Evolutionary conservation across 2,329 filamentous ascomycete species (phyloP), one percentile per base, ranked within the genome.

Genomic region (Fusarium nodosum): DNA sequence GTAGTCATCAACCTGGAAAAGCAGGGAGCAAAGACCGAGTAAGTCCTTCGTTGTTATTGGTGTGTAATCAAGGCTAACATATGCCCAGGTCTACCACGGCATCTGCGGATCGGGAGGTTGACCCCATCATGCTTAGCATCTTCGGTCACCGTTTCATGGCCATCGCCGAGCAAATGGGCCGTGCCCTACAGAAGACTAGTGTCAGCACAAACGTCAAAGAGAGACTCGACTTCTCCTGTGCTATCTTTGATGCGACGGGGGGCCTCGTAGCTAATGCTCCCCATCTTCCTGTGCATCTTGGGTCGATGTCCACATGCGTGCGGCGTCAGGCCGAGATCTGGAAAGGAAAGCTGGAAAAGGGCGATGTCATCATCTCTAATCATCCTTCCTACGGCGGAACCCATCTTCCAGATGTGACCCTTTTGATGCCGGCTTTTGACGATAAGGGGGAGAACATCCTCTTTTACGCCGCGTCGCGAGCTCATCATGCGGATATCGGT

Each of bases 81-180:
- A 26, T 11, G 16, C 38, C 31, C 33, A 78, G 76, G 52, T 64
- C 72, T 16, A 51, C 68, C 11, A 66, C 70, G 44, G 58, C 60
- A 20, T 68, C 65, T 13, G 48, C 47, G 2, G 69, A 77, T 33
- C 71, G 72, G 4, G 75, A 78, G 51, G 2, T 97, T 94, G 91
- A 94, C 74, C 92, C 92, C 0, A 93, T 95, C 71, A 86, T 93
- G 81, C 84, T 95, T 5, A 92, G 89, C 71, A 92, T 95, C 58
- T 94, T 95, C 72, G 91, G 90, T 0, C 91, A 94, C 77, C 86
- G 92, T 9, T 95, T 95, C 80, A 94, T 95, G 92, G 90, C 91
- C 3, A 93, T 94, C 71, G 92, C 92, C 1, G 92, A 95, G 77
- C 92, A 94, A 74, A 94, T 94, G 92, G 92, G 92, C 2, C 85